Percentiles rank a stretch among this genome's conserved stretches.
Evolutionary conservation across 176 grass and related monocot genomes (phyloP).

Genomic region (Triticum monococcum): DNA sequence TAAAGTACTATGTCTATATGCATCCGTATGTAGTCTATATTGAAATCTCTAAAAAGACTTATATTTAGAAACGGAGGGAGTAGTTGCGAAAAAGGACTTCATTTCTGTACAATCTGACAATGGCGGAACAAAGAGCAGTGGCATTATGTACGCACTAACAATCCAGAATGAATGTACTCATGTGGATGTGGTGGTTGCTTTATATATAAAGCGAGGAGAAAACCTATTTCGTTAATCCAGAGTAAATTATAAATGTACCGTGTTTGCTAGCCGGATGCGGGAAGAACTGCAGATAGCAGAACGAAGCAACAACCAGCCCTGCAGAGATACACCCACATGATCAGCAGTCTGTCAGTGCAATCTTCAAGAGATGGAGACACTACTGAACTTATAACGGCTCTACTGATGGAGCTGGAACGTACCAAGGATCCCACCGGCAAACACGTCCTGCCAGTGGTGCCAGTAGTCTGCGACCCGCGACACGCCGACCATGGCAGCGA

Average conservation of each 20-base stretch:
- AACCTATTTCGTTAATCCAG: too few species aligned
- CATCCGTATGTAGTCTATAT: too few species aligned
- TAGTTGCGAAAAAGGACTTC: background rate
- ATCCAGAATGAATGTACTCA: background rate
- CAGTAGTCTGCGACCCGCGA: constrained; percentile 52
- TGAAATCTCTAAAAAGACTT: too few species aligned
- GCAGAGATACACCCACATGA: background rate
- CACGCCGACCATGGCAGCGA: constrained; percentile 37
- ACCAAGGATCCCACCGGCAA: constrained; percentile 40
- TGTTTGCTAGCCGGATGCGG: constrained; percentile 24
- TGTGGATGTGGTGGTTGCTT: too few species aligned
- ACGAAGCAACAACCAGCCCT: constrained; percentile 38
- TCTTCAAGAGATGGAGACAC: background rate
- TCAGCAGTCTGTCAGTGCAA: background rate
- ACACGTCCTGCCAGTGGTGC: constrained; percentile 62
- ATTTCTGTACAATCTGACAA: background rate
- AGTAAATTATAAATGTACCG: background rate
- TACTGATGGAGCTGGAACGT: background rate
- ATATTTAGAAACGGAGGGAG: too few species aligned
- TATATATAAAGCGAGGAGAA: too few species aligned
- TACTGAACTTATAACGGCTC: background rate
- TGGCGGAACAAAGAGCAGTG: background rate
- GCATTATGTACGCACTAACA: background rate
- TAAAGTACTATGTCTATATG: too few species aligned
- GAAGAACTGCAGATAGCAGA: constrained; percentile 50